Evolutionary conservation across 805 yeast species (phyloP).

Genomic region (Candida silvicultrix): DNA sequence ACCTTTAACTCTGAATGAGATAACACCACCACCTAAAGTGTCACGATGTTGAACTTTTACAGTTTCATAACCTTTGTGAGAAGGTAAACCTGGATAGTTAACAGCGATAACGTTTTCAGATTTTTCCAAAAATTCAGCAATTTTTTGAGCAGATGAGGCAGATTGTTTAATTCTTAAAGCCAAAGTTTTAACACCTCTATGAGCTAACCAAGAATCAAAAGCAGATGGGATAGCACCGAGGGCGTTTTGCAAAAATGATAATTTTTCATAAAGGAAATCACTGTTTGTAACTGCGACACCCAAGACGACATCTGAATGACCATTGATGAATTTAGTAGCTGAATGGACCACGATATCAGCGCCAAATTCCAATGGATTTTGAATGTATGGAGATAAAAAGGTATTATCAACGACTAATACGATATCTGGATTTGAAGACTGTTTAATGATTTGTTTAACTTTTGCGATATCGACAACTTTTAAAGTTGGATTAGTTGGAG

Average conservation of each 20-base stretch:
- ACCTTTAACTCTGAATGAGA: constrained; percentile 80
- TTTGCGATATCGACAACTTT: constrained; percentile 67
- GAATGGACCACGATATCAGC: constrained; percentile 88
- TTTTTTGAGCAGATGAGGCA: constrained; percentile 53
- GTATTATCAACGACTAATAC: constrained; percentile 81
- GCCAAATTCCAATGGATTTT: constrained; percentile 77
- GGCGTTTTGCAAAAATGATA: constrained; percentile 80
- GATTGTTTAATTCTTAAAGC: constrained; percentile 76
- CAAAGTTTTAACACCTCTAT: constrained; percentile 83
- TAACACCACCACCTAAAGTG: constrained; percentile 88
- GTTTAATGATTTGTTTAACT: constrained; percentile 50
- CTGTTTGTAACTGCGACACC: constrained; percentile 74
- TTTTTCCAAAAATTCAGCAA: constrained; percentile 55
- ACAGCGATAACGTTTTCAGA: constrained; percentile 55
- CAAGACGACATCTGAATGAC: constrained; percentile 87
- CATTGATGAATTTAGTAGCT: constrained; percentile 86
- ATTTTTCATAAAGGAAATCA: constrained; percentile 51
- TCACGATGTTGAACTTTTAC: constrained; percentile 75
- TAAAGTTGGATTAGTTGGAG: constrained; percentile 86
- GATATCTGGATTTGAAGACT: constrained; percentile 43
- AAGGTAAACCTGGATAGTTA: constrained; percentile 76
- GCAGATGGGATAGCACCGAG: constrained; percentile 87
- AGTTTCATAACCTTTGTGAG: constrained; percentile 56
- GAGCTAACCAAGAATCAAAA: constrained; percentile 89
- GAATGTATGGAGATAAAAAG: constrained; percentile 79